A percentile compares a stretch with the other conserved stretches of the same genome.
These are phyloP conservation scores for Oryza longistaminata DNA, from an alignment of 176 grass and related monocot species.

Conservation along the genomic window DNA sequence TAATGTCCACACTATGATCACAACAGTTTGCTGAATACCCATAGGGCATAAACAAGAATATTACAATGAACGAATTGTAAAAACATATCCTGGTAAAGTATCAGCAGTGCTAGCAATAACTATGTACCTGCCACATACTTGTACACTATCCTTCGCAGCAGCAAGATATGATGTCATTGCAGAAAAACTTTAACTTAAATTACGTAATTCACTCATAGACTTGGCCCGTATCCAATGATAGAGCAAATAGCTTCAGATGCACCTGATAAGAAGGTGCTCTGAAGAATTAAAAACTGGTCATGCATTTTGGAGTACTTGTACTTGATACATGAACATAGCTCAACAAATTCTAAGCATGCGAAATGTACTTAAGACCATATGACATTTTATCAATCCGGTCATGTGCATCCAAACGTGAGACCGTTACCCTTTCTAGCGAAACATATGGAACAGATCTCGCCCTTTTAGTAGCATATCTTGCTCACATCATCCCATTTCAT, in stretches of 20 bases:
- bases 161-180: not conserved
- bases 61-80: not conserved
- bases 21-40: not conserved
- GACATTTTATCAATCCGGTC: conserved; percentile 2
- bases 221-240: not conserved
- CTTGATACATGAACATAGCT: not conserved
- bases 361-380: conserved; percentile 24
- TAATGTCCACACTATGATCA: not conserved
- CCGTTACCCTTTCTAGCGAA: not conserved
- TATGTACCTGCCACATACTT: not conserved
- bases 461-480: not conserved
- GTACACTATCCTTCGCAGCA: conserved; percentile 8
- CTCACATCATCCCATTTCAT: conserved; percentile 19
- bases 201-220: conserved; percentile 11
- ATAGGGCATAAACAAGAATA: not conserved
- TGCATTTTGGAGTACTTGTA: conserved; percentile 23
- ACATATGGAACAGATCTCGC: not conserved
- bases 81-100: not conserved
- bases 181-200: not conserved
- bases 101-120: conserved; percentile 14
- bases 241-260: conserved; percentile 14
- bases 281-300: conserved; percentile 19
- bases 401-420: not conserved
- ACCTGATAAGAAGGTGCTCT: conserved; percentile 7
- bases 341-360: not conserved